Base-by-base conservation (phyloP, 2,329 filamentous ascomycete genomes). In the Penicillium aurantiogriseum region DNA sequence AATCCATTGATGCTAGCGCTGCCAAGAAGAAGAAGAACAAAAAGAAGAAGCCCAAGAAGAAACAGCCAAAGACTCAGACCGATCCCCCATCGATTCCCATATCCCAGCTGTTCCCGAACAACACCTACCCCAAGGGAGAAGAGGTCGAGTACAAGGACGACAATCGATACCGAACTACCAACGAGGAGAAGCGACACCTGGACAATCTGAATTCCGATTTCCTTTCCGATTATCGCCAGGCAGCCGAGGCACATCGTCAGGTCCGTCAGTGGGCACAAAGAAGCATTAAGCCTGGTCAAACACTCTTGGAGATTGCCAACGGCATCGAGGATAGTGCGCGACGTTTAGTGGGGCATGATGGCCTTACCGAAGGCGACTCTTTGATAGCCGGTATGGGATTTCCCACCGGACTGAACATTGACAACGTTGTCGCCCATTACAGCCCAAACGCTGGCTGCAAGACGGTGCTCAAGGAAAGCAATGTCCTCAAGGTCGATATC, bases 401-500 rank as follows among this genome's bases (percentile, higher is more conserved):
- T 64, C 83, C 83, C 0, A 83, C 81, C 5, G 83, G 83, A 0
- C 63, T 85, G 27, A 79, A 75, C 56, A 64, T 85, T 54, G 83
- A 85, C 61, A 76, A 84, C 61, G 72, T 76, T 39, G 81, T 77
- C 13, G 83, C 83, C 9, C 82, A 85, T 68, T 85, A 76, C 65
- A 84, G 81, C 1, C 83, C 83, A 9, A 85, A 84, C 63, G 77
- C 82, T 1, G 81, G 82, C 2, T 76, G 82, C 68, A 88, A 86
- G 74, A 90, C 91, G 72, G 83, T 88, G 29, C 78, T 94, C 58
- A 80, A 89, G 70, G 73, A 87, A 60, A 83, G 85, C 61, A 90
- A 95, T 70, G 89, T 95, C 38, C 83, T 92, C 82, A 92, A 91
- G 74, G 86, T 92, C 8, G 89, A 92, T 68, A 89, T 92, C 67